Conservation (phyloP, 306 rosid species). For the Malus domestica region DNA sequence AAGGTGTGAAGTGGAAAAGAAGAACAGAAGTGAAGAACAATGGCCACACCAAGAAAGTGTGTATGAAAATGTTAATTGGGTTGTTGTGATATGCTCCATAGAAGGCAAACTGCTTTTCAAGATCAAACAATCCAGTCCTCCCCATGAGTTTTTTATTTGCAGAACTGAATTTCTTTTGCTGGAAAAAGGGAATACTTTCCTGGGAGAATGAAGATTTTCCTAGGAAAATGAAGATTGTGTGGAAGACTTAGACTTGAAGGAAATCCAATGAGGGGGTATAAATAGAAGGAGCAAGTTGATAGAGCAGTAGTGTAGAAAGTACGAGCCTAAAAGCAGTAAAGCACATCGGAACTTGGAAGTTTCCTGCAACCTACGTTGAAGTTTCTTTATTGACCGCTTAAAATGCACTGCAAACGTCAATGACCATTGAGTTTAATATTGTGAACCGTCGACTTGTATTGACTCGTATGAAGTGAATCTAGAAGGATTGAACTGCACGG, state of each 20-base stretch:
- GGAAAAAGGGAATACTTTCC: background rate
- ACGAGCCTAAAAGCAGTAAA: background rate
- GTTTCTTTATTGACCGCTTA: background rate
- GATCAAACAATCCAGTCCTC: conserved; percentile 40
- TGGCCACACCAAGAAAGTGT: conserved; percentile 71
- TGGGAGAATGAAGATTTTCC: background rate
- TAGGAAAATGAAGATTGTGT: background rate
- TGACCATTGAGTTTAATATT: background rate
- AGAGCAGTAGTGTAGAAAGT: background rate
- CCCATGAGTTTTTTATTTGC: conserved; percentile 22
- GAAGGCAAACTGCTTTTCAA: conserved; percentile 75
- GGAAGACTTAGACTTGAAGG: background rate
- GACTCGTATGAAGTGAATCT: background rate
- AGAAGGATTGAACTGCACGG: background rate
- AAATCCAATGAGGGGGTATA: background rate
- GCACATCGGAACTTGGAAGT: background rate
- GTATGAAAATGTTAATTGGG: conserved; percentile 49
- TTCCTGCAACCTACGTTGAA: background rate
- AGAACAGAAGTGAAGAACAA: conserved; percentile 44
- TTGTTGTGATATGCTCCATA: conserved; percentile 81
- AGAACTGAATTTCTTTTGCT: background rate
- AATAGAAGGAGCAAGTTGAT: background rate
- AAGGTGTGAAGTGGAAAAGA: conserved; percentile 53
- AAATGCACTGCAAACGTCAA: background rate
- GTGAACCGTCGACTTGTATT: background rate